These are phyloP conservation scores for Hylodesmum podocarpum DNA, from an alignment of 306 rosid genomes.

Conservation along the genomic window DNA sequence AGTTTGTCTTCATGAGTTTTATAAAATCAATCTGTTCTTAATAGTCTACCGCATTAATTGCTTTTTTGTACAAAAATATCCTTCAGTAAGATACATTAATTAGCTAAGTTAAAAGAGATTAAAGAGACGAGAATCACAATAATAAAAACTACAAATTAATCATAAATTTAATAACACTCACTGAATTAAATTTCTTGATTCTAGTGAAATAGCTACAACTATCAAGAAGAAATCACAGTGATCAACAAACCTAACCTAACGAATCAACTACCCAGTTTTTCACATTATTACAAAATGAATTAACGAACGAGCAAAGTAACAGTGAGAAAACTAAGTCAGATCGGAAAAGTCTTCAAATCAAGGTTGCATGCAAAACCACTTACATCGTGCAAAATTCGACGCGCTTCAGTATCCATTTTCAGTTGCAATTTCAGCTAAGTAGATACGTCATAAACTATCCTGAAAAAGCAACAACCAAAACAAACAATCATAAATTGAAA, in stretches of 20 bases:
- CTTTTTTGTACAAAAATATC: neutral
- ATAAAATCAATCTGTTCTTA: neutral
- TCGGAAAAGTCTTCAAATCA: neutral
- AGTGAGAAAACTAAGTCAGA: slow-evolving; percentile 12
- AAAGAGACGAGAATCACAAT: neutral
- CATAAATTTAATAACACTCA: neutral
- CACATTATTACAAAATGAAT: neutral
- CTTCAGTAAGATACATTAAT: neutral
- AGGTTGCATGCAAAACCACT: slow-evolving; percentile 38
- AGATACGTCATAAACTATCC: slow-evolving; percentile 20
- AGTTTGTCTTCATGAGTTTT: neutral
- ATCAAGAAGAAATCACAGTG: neutral
- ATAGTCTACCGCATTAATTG: neutral
- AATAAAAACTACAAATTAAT: neutral
- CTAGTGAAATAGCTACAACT: neutral
- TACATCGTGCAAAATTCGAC: slow-evolving; percentile 48
- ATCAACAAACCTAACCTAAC: slow-evolving; percentile 14
- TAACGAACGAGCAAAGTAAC: neutral
- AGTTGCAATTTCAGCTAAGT: slow-evolving; percentile 25
- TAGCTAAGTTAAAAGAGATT: neutral
- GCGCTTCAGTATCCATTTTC: slow-evolving; percentile 39
- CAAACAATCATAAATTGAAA: neutral
- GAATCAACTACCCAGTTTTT: neutral
- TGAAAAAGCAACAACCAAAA: slow-evolving; percentile 26
- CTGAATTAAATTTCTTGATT: neutral